Evolutionary conservation across 495 filamentous ascomycete genomes (phyloP).

Genomic region (Talaromyces trachyspermus): DNA sequence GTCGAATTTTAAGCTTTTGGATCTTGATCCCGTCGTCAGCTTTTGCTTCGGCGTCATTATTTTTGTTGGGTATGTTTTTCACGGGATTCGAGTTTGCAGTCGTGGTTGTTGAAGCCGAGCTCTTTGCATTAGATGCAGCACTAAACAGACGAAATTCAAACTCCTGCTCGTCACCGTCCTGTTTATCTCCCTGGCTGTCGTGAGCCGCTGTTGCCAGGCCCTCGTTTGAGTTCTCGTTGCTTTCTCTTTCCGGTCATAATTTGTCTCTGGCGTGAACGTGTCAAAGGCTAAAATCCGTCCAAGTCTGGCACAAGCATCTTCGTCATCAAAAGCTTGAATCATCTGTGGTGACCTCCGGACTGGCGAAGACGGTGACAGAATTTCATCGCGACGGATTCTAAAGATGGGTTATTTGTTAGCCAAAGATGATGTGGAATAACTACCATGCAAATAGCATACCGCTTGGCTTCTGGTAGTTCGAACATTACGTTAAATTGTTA

Average conservation of each 20-base stretch:
- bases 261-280: constrained; percentile 7
- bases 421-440: too few species aligned
- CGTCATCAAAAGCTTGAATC: constrained; percentile 12
- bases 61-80: not conserved
- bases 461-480: constrained; percentile 34
- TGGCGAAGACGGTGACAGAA: constrained; percentile 28
- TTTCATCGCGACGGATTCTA: constrained; percentile 38
- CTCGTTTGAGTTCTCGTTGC: not conserved
- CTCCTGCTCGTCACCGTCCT: constrained; percentile 38
- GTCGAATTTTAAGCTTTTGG: constrained; percentile 35
- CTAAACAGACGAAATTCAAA: constrained; percentile 43
- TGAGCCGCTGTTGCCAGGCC: too few species aligned
- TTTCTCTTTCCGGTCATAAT: constrained; percentile 1
- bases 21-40: constrained; percentile 10
- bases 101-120: not conserved
- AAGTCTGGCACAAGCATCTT: constrained; percentile 32
- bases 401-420: too few species aligned
- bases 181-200: not conserved
- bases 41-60: not conserved
- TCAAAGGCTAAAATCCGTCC: constrained; percentile 35
- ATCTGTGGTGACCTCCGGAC: constrained; percentile 27
- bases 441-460: constrained; percentile 21
- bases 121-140: constrained; percentile 18
- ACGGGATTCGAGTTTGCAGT: not conserved
- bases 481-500: constrained; percentile 22